phyloP scores from a whole-genome alignment of 2,329 filamentous ascomycete genomes.

The Pestalotiopsis fici region DNA sequence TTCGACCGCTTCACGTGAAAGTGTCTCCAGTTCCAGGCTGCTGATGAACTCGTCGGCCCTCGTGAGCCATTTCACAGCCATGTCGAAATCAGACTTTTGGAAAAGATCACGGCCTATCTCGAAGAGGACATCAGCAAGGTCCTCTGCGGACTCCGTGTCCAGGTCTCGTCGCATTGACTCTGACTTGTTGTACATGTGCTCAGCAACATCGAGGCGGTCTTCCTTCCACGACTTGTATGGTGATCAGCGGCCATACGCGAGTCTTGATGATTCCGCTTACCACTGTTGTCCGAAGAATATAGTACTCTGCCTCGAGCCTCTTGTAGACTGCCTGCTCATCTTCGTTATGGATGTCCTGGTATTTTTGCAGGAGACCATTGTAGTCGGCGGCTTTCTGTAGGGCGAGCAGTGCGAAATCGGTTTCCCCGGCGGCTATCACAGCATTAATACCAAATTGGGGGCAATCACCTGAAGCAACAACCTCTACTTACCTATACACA shows the following conservation, averaged over 20 bases:
- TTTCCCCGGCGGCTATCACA: slow-evolving; percentile 47
- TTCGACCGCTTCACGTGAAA: slow-evolving; percentile 63
- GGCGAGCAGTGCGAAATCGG: slow-evolving; percentile 59
- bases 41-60: slow-evolving; percentile 64
- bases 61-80: slow-evolving; percentile 73
- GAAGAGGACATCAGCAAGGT: slow-evolving; percentile 67
- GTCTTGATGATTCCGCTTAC: slow-evolving; percentile 44
- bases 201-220: slow-evolving; percentile 71
- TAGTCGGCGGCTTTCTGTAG: slow-evolving; percentile 67
- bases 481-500: slow-evolving; percentile 57
- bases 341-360: slow-evolving; percentile 23
- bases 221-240: slow-evolving; percentile 70
- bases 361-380: slow-evolving; percentile 39
- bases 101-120: slow-evolving; percentile 69
- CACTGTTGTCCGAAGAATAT: slow-evolving; percentile 65
- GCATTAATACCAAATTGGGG: slow-evolving; percentile 14
- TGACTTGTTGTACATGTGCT: slow-evolving; percentile 72
- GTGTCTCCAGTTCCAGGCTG: slow-evolving; percentile 50
- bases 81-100: slow-evolving; percentile 48
- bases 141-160: slow-evolving; percentile 56
- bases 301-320: slow-evolving; percentile 60
- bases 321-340: slow-evolving; percentile 31
- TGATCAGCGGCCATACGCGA: slow-evolving; percentile 9
- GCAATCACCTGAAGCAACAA: not conserved
- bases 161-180: slow-evolving; percentile 37